phyloP scores from a whole-genome alignment of 2,329 filamentous ascomycete genomes.

The Pseudogymnoascus sp. region DNA sequence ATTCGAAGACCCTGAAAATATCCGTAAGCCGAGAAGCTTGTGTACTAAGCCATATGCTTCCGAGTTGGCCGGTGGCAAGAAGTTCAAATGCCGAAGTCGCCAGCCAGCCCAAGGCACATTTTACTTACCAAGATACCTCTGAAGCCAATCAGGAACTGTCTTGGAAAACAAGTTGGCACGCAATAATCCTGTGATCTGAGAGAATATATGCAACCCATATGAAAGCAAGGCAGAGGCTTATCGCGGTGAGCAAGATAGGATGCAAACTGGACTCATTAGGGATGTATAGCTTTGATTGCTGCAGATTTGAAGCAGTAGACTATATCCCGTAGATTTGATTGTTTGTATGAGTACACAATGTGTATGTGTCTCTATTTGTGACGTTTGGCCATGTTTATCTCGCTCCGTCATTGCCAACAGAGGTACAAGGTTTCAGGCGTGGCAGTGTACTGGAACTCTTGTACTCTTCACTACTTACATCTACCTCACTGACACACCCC shows the following conservation, averaged over 20 bases:
- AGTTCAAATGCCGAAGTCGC: neutral
- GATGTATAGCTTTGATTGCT: neutral
- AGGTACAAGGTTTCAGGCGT: constrained; percentile 8
- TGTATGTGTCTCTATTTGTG: constrained; percentile 1
- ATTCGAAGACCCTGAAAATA: neutral
- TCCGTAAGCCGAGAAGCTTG: neutral
- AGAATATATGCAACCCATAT: neutral
- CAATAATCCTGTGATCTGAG: neutral
- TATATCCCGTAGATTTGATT: neutral
- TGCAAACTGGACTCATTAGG: neutral
- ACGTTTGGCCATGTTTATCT: neutral
- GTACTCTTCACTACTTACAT: neutral
- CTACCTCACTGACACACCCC: neutral
- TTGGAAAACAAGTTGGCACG: neutral
- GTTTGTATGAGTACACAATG: neutral
- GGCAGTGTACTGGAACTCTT: neutral
- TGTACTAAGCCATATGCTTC: neutral
- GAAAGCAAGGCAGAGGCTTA: constrained; percentile 5
- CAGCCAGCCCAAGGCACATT: neutral
- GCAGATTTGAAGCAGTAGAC: neutral
- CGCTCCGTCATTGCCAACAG: constrained; percentile 1
- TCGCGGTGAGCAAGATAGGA: neutral
- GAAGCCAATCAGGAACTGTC: neutral
- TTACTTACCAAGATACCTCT: neutral
- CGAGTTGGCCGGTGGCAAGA: neutral